Percentiles rank a stretch among this genome's conserved stretches.
These are phyloP conservation scores for Termitomyces sp. DNA, from an alignment of 768 basidiomycete species.

Conservation along the genomic window DNA sequence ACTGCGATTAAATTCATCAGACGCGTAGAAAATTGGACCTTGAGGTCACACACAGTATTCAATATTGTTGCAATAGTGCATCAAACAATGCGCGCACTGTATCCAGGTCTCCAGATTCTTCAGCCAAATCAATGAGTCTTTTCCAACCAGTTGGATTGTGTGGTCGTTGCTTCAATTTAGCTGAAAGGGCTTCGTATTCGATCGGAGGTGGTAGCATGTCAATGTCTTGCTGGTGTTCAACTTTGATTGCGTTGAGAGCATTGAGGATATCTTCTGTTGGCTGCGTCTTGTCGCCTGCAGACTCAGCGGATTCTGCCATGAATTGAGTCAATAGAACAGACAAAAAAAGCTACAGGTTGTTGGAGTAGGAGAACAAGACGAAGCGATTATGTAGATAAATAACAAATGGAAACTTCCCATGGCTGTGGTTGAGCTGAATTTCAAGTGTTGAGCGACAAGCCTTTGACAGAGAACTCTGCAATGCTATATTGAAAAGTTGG, in stretches of 20 bases:
- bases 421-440: background rate
- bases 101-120: constrained; percentile 72
- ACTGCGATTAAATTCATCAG: constrained; percentile 36
- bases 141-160: constrained; percentile 82
- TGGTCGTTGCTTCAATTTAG: constrained; percentile 61
- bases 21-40: constrained; percentile 3
- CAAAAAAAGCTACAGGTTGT: constrained; percentile 5
- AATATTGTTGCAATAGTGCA: constrained; percentile 77
- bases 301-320: too few species aligned
- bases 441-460: background rate
- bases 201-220: constrained; percentile 39
- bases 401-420: constrained; percentile 1
- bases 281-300: too few species aligned
- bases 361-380: background rate
- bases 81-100: constrained; percentile 81
- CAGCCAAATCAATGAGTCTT: constrained; percentile 71
- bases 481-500: background rate
- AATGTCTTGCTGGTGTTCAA: constrained; percentile 21
- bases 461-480: background rate
- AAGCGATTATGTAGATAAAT: background rate
- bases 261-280: constrained; percentile 14
- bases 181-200: constrained; percentile 64
- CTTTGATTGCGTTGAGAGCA: constrained; percentile 22
- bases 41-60: constrained; percentile 70
- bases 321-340: background rate